These are phyloP conservation scores for Russula griseocarnosa DNA, from an alignment of 768 basidiomycete species.

Conservation along the genomic window DNA sequence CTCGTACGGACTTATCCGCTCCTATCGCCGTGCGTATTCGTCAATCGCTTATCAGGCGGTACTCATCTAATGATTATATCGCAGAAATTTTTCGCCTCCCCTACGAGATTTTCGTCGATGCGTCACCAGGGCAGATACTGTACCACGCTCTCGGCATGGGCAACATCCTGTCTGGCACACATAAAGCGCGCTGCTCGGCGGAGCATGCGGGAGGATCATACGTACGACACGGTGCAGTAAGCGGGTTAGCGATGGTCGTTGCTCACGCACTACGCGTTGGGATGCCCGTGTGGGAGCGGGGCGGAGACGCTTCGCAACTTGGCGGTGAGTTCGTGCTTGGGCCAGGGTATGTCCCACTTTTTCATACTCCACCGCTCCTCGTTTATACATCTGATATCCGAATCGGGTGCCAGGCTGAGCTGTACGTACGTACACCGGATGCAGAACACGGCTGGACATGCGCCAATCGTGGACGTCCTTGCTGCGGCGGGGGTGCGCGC, in stretches of 20 bases:
- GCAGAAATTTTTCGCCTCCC: constrained; percentile 64
- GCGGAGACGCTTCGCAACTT: constrained; percentile 71
- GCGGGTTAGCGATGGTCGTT: constrained; percentile 72
- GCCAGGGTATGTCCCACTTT: constrained; percentile 46
- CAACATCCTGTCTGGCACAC: constrained; percentile 42
- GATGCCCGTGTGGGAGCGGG: constrained; percentile 80
- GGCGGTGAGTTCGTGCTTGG: constrained; percentile 87
- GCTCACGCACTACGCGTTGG: constrained; percentile 63
- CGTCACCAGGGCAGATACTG: constrained; percentile 49
- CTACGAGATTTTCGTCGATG: constrained; percentile 78
- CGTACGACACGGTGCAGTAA: constrained; percentile 58
- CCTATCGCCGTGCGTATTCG: constrained; percentile 55
- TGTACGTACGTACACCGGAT: constrained; percentile 83
- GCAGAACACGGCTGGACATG: constrained; percentile 70
- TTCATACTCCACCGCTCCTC: neutral
- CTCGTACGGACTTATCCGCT: constrained; percentile 66
- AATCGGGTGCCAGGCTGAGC: constrained; percentile 43
- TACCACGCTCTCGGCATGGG: constrained; percentile 79
- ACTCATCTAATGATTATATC: neutral
- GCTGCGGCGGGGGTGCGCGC: constrained; percentile 51
- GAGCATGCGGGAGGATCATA: constrained; percentile 45
- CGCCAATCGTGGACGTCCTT: constrained; percentile 66
- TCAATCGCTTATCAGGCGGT: neutral
- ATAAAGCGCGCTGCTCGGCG: constrained; percentile 32
- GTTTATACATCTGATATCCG: neutral